These are phyloP conservation scores for Arachnomyces sp. DNA, from an alignment of 2,329 filamentous ascomycete species.

Conservation along the genomic window DNA sequence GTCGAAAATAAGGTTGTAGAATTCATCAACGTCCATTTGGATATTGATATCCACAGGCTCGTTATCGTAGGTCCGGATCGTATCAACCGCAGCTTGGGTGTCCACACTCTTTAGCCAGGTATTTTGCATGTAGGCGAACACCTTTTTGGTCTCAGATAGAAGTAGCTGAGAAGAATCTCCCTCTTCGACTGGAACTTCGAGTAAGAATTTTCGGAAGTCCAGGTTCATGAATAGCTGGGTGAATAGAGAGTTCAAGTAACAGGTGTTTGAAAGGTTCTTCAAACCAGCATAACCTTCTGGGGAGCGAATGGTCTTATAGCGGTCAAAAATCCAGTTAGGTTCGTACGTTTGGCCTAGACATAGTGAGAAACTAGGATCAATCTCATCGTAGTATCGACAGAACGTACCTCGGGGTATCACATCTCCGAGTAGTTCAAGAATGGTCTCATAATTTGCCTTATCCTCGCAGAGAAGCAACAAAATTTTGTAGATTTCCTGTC, in stretches of 20 bases:
- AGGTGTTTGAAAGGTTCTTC: conserved; percentile 89
- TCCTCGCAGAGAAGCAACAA: conserved; percentile 50
- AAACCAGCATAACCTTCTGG: conserved; percentile 78
- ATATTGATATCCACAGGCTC: conserved; percentile 73
- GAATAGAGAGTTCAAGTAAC: conserved; percentile 90
- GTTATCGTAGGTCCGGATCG: conserved; percentile 76
- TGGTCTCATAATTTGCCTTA: conserved; percentile 38
- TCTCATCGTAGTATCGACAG: too few species aligned
- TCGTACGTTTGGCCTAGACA: conserved; percentile 53
- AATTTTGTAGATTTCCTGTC: conserved; percentile 53
- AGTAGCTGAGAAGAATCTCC: conserved; percentile 53
- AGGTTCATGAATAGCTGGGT: conserved; percentile 96
- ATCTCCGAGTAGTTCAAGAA: conserved; percentile 45
- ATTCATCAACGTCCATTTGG: conserved; percentile 98
- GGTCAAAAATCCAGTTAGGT: conserved; percentile 54
- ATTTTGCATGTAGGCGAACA: conserved; percentile 83
- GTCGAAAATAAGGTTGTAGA: conserved; percentile 89
- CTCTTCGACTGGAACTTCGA: conserved; percentile 53
- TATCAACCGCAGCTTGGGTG: conserved; percentile 61
- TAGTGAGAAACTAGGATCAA: conserved; percentile 13
- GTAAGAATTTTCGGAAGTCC: conserved; percentile 75
- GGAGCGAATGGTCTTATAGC: conserved; percentile 60
- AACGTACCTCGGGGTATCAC: conserved; percentile 44
- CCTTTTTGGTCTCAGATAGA: conserved; percentile 65
- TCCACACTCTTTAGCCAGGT: conserved; percentile 66